Base-by-base conservation (phyloP, 345 rosid genomes). In the Populus nigra region DNA sequence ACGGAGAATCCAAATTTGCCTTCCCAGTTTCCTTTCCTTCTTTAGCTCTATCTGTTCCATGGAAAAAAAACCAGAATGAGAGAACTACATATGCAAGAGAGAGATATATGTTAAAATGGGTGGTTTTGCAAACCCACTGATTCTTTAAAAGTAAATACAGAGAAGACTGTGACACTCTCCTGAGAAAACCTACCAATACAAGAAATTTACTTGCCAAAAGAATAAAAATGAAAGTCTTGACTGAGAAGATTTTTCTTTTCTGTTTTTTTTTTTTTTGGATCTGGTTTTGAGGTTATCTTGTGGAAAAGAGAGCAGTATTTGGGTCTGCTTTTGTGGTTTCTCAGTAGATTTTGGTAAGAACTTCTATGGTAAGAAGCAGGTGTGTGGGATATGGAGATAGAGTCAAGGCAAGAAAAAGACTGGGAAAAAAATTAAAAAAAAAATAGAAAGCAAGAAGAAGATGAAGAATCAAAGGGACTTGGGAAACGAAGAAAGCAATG, bases 1-100 rank as follows among this genome's bases (percentile, higher is more conserved):
- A 23, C 74, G 80, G 77, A 78, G 71, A 77, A 76, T 86, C 84
- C 84, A 83, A 43, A 73, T 76, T 72, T 77, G 62, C 77, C 79
- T 74, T 78, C 75, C 57, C 65, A 72, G 82, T 78, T 68, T 59
- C 65, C 79, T 62, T 45, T 49, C 79, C 69, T 62, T 53, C 68
- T 73, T 69, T 25, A 17, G 65, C 79, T 61, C 65, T 74, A 53
- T 66, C 89, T 85, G 83, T 72, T 62, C 16, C 74, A 80, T 61
- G 20, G 55, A 76, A 57, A 73, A 77, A 35, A 20, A 57, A 53
- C 49, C 38, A 75, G 67, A 71, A 25, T 12, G 23, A 7, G 62
- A 50, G 55, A 73, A 36, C 29, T 59, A 23, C 65, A 59, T 23
- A 59, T 23, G 41, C 43, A 1, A 43, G 69, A 47, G 12, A 29